phyloP scores from a whole-genome alignment of 331 rosid species.

The Acacia concinna region DNA sequence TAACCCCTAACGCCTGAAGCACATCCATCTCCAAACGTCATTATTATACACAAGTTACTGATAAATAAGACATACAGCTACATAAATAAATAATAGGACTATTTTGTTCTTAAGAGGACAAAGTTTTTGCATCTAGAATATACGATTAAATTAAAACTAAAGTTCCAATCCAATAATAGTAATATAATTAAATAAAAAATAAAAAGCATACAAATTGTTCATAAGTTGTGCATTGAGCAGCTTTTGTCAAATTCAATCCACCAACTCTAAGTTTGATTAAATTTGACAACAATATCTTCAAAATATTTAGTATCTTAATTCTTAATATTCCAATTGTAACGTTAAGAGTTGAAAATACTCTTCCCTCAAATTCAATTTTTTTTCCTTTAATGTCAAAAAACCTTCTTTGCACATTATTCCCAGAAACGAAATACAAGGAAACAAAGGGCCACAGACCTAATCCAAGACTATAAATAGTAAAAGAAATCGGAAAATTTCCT shows the following conservation, averaged over 20 bases:
- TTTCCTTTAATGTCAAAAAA: background rate
- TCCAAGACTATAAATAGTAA: background rate
- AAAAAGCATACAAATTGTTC: background rate
- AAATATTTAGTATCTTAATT: background rate
- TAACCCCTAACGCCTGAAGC: background rate
- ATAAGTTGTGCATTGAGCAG: background rate
- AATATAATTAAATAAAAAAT: background rate
- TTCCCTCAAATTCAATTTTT: background rate
- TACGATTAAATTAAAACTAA: background rate
- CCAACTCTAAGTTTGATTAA: background rate
- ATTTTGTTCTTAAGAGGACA: background rate
- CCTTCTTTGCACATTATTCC: background rate
- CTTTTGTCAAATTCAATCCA: background rate
- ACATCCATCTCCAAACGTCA: background rate
- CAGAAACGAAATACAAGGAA: background rate
- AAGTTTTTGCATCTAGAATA: background rate
- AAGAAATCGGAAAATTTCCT: background rate
- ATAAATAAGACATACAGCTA: background rate
- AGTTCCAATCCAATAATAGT: background rate
- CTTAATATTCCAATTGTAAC: background rate
- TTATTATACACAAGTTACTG: background rate
- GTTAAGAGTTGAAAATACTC: background rate
- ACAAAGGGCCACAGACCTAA: background rate
- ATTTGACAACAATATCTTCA: background rate
- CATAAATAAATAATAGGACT: background rate